Base-by-base conservation (phyloP, 106 monocot species). In the Cymbidium sinense region DNA sequence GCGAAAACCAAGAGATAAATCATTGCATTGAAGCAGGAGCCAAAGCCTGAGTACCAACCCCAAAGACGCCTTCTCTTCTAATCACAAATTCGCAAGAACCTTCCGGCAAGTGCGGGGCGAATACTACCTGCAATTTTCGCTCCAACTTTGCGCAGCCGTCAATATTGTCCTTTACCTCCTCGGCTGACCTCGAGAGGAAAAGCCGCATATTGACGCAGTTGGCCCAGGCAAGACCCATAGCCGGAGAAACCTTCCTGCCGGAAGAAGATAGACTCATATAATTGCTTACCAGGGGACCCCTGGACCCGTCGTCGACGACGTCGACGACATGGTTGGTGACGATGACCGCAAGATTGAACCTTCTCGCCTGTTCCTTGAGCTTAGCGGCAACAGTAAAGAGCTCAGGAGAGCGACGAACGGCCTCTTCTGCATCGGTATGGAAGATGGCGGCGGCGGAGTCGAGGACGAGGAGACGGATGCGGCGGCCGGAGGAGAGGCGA, bases 271-370 rank as follows among this genome's bases (percentile, higher is more conserved):
- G 47, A 10, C 37, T 65, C 25, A 39, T 30, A 41, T 84, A 84
- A 31, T 87, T 81, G 52, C 83, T 87, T 17, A 84, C 75, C 47
- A 79, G 67, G 25, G 64, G 35, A 43, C 36, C 76, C 12, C 73
- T 52, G 18, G 39, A 50, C 34, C 37, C 74, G 17, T 35, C 82
- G 3, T 70, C 84, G 43, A 94, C 67, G 0, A 91, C 90, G 43
- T 99, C 99, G 51, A 93, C 94, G 31, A 95, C 92, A 41, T 99
- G 92, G 76, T 96, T 96, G 36, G 93, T 93, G 73, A 93, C 89
- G 33, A 96, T 87, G 21, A 88, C 91, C 21, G 91, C 91, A 12
- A 82, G 12, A 11, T 83, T 80, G 67, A 85, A 81, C 31, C 44
- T 51, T 35, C 7, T 30, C 70, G 96, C 96, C 20, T 82, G 83